Percentiles rank a stretch among this genome's conserved stretches.
Evolutionary conservation across 108 stramenopile species (phyloP).

Genomic region (Cyclotella cryptica): DNA sequence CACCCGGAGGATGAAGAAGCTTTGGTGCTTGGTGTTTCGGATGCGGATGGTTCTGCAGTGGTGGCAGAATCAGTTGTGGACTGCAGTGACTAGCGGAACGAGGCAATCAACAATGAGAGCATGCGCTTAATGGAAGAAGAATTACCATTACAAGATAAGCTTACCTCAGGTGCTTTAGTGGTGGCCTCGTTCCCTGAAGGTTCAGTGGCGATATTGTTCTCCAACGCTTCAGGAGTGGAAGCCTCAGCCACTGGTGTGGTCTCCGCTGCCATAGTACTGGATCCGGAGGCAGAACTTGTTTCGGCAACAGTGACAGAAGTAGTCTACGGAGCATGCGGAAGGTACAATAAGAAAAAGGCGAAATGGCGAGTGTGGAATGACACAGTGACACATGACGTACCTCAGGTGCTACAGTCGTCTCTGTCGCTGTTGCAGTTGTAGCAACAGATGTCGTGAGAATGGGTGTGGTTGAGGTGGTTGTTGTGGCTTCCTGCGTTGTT

Average conservation of each 20-base stretch:
- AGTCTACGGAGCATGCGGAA: no score
- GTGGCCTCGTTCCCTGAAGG: neutral
- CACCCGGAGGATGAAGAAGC: constrained; percentile 9
- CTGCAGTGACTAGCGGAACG: no score
- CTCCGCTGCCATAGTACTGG: neutral
- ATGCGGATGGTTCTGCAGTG: neutral
- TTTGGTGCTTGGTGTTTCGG: neutral
- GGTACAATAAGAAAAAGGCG: neutral
- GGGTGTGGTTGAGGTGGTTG: no score
- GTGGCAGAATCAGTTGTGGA: constrained; percentile 15
- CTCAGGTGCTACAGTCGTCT: neutral
- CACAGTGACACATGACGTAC: neutral
- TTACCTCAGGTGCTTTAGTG: neutral
- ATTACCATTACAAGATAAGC: no score
- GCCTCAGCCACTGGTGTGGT: neutral
- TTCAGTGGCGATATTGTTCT: neutral
- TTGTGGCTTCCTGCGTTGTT: no score
- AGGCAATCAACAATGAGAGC: no score
- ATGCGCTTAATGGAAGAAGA: no score
- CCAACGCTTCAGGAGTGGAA: neutral
- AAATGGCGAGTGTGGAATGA: neutral
- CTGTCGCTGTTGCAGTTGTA: constrained; percentile 6
- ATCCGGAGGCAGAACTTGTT: no score
- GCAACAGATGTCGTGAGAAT: neutral
- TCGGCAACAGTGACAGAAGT: neutral